These are phyloP conservation scores for Tolypocladium cylindrosporum DNA, from an alignment of 2,329 filamentous ascomycete genomes.

Conservation along the genomic window DNA sequence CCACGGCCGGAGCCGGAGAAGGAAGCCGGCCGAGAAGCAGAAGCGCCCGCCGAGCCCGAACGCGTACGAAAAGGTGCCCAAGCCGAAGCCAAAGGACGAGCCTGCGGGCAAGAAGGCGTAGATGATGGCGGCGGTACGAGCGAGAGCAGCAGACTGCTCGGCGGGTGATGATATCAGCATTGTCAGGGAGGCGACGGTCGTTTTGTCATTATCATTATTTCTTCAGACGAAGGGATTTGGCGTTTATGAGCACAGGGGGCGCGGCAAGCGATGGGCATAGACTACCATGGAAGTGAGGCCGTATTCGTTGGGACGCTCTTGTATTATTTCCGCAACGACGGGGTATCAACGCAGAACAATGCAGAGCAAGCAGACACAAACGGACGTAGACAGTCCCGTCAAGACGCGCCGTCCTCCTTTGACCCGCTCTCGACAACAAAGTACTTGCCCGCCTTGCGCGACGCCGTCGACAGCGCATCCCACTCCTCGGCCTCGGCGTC, in stretches of 20 bases:
- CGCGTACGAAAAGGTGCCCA: conserved; percentile 67
- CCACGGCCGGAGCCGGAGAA: conserved; percentile 9
- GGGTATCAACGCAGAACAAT: conserved; percentile 3
- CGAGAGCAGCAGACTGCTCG: neutral
- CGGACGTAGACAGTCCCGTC: neutral
- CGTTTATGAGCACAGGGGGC: neutral
- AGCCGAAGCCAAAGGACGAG: conserved; percentile 25
- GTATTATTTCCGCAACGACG: neutral
- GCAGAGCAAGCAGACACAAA: neutral
- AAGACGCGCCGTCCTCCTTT: conserved; percentile 5
- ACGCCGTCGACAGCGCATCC: conserved; percentile 59
- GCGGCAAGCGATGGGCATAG: neutral
- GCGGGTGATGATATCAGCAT: neutral
- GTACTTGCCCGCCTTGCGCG: conserved; percentile 58
- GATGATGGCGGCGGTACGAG: neutral
- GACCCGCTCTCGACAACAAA: conserved; percentile 62
- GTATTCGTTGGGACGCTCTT: neutral
- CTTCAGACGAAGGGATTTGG: neutral
- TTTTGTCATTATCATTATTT: neutral
- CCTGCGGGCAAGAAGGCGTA: conserved; percentile 10
- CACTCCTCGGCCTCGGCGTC: conserved; percentile 50
- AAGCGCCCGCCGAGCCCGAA: conserved; percentile 59
- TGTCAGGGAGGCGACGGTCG: conserved; percentile 3
- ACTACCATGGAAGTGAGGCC: neutral
- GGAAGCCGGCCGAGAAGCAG: conserved; percentile 20